These are phyloP conservation scores for Schoenoplectus triqueter DNA, from an alignment of 202 grass and related monocot species.

Conservation along the genomic window DNA sequence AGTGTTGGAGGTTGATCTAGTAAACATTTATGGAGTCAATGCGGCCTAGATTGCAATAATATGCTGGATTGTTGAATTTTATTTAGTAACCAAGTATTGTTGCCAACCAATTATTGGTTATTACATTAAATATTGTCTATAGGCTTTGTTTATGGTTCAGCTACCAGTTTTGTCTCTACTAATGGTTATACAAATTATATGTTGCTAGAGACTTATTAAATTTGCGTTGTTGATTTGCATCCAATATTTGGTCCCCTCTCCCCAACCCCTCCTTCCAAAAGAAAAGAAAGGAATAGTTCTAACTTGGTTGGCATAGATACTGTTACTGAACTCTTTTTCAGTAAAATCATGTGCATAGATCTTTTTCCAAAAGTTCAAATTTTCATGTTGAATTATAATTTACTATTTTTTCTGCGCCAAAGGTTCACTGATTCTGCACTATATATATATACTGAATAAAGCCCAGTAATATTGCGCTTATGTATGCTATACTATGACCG, in stretches of 20 bases:
- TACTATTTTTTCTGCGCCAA: not conserved
- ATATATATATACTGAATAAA: no score
- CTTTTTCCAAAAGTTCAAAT: not conserved
- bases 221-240: constrained; percentile 18
- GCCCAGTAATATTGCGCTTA: no score
- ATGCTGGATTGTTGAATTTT: constrained; percentile 6
- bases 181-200: not conserved
- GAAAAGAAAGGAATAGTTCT: not conserved
- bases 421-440: not conserved
- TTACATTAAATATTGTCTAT: constrained; percentile 10
- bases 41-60: constrained; percentile 2
- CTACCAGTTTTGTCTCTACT: constrained; percentile 13
- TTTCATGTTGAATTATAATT: not conserved
- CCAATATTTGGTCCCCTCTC: not conserved
- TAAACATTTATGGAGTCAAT: constrained; percentile 23
- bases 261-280: not conserved
- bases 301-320: constrained; percentile 22
- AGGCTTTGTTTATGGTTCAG: constrained; percentile 5
- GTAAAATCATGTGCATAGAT: constrained; percentile 27
- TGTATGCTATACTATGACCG: no score
- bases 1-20: constrained; percentile 10
- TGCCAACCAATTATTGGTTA: constrained; percentile 10
- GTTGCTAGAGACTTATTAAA: constrained; percentile 11
- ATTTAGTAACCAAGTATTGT: constrained; percentile 25
- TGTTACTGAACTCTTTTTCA: constrained; percentile 16